Percentiles rank a stretch among this genome's conserved stretches.
phyloP scores from a whole-genome alignment of 345 rosid genomes.

The Murraya koenigii region DNA sequence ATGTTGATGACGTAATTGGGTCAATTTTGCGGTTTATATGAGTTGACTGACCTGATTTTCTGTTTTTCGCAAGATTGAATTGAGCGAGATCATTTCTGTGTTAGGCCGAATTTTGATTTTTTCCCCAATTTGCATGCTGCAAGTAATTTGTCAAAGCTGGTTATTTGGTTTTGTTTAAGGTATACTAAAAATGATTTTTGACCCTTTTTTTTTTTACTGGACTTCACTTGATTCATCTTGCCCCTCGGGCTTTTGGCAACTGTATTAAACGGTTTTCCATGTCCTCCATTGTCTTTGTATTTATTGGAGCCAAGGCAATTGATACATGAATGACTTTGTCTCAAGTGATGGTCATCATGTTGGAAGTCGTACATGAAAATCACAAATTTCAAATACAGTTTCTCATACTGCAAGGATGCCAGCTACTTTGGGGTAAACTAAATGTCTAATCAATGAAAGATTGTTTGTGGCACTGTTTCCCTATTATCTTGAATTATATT shows the following conservation, averaged over 20 bases:
- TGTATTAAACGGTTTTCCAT: not conserved
- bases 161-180: not conserved
- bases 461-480: too few species aligned
- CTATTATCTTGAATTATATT: too few species aligned
- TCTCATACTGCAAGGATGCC: too few species aligned
- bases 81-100: not conserved
- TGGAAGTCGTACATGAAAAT: too few species aligned
- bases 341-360: not conserved
- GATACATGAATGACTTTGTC: not conserved
- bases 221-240: not conserved
- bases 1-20: not conserved
- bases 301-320: not conserved
- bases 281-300: not conserved
- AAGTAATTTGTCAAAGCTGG: not conserved
- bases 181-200: not conserved
- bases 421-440: too few species aligned
- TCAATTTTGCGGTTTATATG: not conserved
- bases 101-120: not conserved
- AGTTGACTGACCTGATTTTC: conserved; percentile 8
- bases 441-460: too few species aligned
- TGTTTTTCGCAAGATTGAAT: not conserved
- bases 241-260: not conserved
- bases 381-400: too few species aligned
- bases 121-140: not conserved
- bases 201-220: not conserved